Evolutionary conservation across 2,329 filamentous ascomycete genomes (phyloP).

Genomic region (Thermochaetoides dissita): DNA sequence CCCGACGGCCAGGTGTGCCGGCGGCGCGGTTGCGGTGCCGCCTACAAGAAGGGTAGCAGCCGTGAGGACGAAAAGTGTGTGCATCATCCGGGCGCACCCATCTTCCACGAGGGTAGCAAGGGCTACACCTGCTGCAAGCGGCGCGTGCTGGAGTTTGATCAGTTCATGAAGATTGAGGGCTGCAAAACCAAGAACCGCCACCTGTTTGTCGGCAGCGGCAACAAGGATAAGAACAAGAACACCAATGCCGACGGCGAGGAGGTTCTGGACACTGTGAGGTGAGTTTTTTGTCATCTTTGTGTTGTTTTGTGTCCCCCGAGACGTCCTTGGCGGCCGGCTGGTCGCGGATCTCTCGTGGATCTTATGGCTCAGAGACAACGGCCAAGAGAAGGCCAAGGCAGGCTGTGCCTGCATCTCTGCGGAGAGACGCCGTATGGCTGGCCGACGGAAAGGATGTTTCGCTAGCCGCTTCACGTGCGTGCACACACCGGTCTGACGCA

Average conservation of each 20-base stretch:
- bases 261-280: slow-evolving; percentile 64
- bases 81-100: slow-evolving; percentile 76
- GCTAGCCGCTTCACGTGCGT: too few species aligned
- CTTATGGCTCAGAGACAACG: slow-evolving; percentile 2
- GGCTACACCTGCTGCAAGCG: slow-evolving; percentile 96
- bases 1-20: slow-evolving; percentile 64
- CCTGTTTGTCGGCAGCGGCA: slow-evolving; percentile 68
- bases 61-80: slow-evolving; percentile 65
- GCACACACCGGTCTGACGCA: too few species aligned
- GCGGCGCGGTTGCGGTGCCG: slow-evolving; percentile 56
- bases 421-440: too few species aligned
- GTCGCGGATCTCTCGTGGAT: background rate
- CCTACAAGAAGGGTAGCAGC: slow-evolving; percentile 45
- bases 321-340: slow-evolving; percentile 2
- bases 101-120: slow-evolving; percentile 98
- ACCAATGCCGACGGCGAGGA: slow-evolving; percentile 47
- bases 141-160: slow-evolving; percentile 87
- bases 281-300: slow-evolving; percentile 17
- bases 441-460: too few species aligned
- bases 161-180: slow-evolving; percentile 91
- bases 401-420: slow-evolving; percentile 11
- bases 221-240: slow-evolving; percentile 40
- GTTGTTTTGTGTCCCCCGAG: slow-evolving; percentile 5
- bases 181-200: slow-evolving; percentile 73
- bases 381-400: slow-evolving; percentile 15